Base-by-base conservation (phyloP, 148 eudicot genomes). In the Tetragonia tetragonoides region DNA sequence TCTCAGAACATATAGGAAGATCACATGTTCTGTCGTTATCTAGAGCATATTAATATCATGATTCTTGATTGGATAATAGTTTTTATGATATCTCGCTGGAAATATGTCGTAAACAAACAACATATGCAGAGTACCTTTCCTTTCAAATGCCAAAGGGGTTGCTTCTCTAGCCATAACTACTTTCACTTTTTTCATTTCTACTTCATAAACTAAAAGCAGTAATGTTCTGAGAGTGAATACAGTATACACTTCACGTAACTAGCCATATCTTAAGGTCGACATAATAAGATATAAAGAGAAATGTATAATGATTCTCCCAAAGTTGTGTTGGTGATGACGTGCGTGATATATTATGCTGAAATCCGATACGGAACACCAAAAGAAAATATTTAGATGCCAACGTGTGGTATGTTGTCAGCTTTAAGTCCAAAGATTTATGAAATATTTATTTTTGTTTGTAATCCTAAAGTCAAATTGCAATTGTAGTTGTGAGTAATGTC, bases 131-230 rank as follows among this genome's bases (percentile, higher is more conserved):
- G 18, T 11, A 42, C 46, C 6, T 23, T n/a, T 28, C 69, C 17
- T 1, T 66, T 66, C 8, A 66, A 11, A 37, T 66, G 44, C 41
- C 41, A 39, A 28, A 66, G 44, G 69, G 69, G 41, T 66, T 39
- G 72, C 72, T 69, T 69, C 53, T 23, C 11, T 0, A 0, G 53
- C 37, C 17, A 37, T 41, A 41, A 40, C 71, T 64, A 69, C 17
- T 41, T 3, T 23, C 72, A 41, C 72, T 69, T 69, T 69, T 69
- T 14, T 20, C 21, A 69, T 10, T 44, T 20, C 34, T 69, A 69
- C 72, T 69, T 44, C 72, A 69, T n/a, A 44, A 69, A 69, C 72
- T 20, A n/a, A 42, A 69, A 69, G 72, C 72, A 42, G 54, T 42
- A 69, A 69, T 20, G 72, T 69, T 69, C 37, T 28, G 34, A 69